Evolutionary conservation across 2,329 filamentous ascomycete species (phyloP).

Genomic region (Paraphaeosphaeria minitans): DNA sequence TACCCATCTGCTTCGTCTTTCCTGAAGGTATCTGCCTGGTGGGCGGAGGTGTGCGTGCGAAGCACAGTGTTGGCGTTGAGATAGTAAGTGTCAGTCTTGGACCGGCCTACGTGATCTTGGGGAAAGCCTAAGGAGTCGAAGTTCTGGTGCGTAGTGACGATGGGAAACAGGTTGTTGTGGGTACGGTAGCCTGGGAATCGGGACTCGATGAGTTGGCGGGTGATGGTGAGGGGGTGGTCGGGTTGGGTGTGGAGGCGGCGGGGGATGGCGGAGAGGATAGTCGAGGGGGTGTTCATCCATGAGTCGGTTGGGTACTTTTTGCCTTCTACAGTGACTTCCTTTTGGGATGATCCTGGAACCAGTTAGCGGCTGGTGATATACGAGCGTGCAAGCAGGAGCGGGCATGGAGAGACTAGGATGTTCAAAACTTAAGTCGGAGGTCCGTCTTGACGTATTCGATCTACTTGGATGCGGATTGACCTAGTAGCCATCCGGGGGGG

Average conservation of each 20-base stretch:
- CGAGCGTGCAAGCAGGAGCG: not conserved
- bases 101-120: conserved; percentile 82
- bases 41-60: conserved; percentile 91
- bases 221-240: conserved; percentile 89
- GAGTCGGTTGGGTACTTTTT: conserved; percentile 69
- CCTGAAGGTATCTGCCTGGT: conserved; percentile 83
- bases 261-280: conserved; percentile 74
- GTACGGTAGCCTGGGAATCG: conserved; percentile 79
- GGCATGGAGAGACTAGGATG: not conserved
- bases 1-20: conserved; percentile 70
- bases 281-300: conserved; percentile 83
- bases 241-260: conserved; percentile 87
- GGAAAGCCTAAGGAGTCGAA: conserved; percentile 98
- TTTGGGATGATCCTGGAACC: conserved; percentile 24
- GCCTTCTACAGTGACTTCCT: conserved; percentile 63
- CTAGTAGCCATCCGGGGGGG: too few relatives aligned
- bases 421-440: not conserved
- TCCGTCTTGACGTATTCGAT: not conserved
- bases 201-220: conserved; percentile 88
- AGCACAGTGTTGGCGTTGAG: conserved; percentile 82
- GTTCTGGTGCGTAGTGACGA: conserved; percentile 83
- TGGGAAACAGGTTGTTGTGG: conserved; percentile 79
- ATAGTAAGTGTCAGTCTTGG: conserved; percentile 93
- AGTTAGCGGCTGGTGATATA: conserved; percentile 16
- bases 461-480: not conserved